Conservation (phyloP, 179 eudicot genomes). For the Gypsophila paniculata region DNA sequence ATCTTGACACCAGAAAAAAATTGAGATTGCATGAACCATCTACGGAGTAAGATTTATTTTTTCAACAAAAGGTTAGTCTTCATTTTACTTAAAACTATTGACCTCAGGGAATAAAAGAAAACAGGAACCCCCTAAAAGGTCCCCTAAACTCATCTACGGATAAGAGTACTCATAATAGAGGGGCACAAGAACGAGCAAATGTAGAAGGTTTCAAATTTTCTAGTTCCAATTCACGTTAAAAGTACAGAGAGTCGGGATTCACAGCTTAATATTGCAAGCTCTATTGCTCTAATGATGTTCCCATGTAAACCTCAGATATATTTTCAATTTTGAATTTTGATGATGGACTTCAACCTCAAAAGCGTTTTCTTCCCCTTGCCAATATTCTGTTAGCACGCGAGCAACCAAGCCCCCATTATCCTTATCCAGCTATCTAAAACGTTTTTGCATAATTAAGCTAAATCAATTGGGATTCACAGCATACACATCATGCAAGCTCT, state of each 20-base stretch:
- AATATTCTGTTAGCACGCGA: not conserved
- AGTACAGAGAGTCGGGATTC: not conserved
- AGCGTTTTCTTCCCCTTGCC: not conserved
- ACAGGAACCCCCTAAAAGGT: not conserved
- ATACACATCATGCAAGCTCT: not conserved
- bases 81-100: not conserved
- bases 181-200: not conserved
- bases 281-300: not conserved
- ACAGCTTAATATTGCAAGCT: not conserved
- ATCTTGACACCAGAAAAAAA: not conserved
- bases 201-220: not conserved
- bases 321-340: not conserved
- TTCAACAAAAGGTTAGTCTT: not conserved
- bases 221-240: not conserved
- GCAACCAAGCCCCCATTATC: too few species aligned
- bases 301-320: not conserved
- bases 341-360: constrained; percentile 7
- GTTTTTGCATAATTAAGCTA: not conserved
- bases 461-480: not conserved
- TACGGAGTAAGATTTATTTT: too few species aligned
- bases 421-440: not conserved
- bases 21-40: not conserved
- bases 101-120: not conserved
- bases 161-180: not conserved
- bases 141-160: not conserved